Percentiles rank a stretch among this genome's conserved stretches.
Conservation (phyloP, 2,329 filamentous ascomycete species). For the Nemania diffusa region DNA sequence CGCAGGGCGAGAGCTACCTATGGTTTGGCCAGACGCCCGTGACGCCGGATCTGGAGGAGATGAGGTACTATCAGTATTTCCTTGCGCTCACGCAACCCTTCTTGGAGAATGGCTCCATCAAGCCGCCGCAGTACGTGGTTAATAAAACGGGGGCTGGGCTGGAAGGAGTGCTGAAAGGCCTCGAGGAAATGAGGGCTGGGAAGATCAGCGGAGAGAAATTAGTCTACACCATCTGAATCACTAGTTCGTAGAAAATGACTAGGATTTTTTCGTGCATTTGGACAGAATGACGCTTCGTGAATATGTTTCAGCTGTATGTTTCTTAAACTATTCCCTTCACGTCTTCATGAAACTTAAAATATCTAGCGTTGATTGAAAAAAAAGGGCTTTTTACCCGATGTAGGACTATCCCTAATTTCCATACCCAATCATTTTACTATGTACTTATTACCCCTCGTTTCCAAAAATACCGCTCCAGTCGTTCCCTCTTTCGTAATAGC, state of each 20-base stretch:
- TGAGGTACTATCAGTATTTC: conserved; percentile 46
- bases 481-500: no score
- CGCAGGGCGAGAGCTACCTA: conserved; percentile 52
- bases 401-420: no score
- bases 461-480: no score
- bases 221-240: conserved; percentile 53
- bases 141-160: conserved; percentile 47
- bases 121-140: conserved; percentile 48
- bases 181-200: conserved; percentile 47
- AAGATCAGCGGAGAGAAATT: conserved; percentile 56
- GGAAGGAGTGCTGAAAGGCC: conserved; percentile 49
- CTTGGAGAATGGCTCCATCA: conserved; percentile 51
- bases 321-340: no score
- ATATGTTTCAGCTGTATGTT: no score
- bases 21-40: conserved; percentile 9
- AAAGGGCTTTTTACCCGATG: no score
- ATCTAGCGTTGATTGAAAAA: no score
- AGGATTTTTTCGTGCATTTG: no score
- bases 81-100: conserved; percentile 50
- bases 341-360: no score
- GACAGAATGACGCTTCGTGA: no score
- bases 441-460: no score
- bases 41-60: conserved; percentile 24
- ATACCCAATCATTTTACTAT: no score
- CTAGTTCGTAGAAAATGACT: background rate